Conservation (phyloP, 495 filamentous ascomycete genomes). For the Daldinia bambusicola region DNA sequence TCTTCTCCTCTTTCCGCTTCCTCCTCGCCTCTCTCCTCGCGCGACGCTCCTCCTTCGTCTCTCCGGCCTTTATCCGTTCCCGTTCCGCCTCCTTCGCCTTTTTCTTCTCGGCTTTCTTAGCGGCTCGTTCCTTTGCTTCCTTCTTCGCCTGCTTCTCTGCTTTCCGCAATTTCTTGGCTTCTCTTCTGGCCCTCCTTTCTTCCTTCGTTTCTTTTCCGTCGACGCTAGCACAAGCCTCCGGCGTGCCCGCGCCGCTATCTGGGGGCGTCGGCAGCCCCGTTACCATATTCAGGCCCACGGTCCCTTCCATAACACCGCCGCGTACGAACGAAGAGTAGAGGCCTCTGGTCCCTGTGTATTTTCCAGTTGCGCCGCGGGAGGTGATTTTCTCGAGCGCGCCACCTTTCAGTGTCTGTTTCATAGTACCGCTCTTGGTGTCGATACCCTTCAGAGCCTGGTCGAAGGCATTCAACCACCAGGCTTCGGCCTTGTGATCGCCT, state of each 20-base stretch:
- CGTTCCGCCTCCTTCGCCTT: slow-evolving; percentile 48
- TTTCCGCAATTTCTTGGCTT: slow-evolving; percentile 51
- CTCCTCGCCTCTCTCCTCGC: slow-evolving; percentile 51
- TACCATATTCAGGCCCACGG: slow-evolving; percentile 54
- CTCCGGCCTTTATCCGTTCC: slow-evolving; percentile 42
- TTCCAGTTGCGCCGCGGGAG: slow-evolving; percentile 53
- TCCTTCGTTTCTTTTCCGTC: slow-evolving; percentile 50
- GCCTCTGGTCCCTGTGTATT: slow-evolving; percentile 63
- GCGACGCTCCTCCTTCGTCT: slow-evolving; percentile 53
- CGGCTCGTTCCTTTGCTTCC: slow-evolving; percentile 39
- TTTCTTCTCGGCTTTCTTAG: slow-evolving; percentile 47
- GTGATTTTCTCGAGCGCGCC: slow-evolving; percentile 64
- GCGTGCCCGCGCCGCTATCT: slow-evolving; percentile 49
- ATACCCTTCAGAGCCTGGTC: slow-evolving; percentile 79
- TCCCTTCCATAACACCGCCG: slow-evolving; percentile 78
- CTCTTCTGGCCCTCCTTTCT: slow-evolving; percentile 50
- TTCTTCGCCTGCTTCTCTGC: slow-evolving; percentile 51
- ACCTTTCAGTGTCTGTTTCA: slow-evolving; percentile 60
- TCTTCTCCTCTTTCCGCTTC: slow-evolving; percentile 56
- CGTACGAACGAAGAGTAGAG: slow-evolving; percentile 85
- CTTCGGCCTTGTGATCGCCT: slow-evolving; percentile 70
- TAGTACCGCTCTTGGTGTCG: slow-evolving; percentile 62
- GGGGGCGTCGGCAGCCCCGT: slow-evolving; percentile 37
- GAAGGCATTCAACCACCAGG: slow-evolving; percentile 86
- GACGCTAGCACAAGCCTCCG: slow-evolving; percentile 37